Percentiles rank a stretch among this genome's conserved stretches.
phyloP scores from a whole-genome alignment of 805 yeast species.

The Saturnispora sanitii region DNA sequence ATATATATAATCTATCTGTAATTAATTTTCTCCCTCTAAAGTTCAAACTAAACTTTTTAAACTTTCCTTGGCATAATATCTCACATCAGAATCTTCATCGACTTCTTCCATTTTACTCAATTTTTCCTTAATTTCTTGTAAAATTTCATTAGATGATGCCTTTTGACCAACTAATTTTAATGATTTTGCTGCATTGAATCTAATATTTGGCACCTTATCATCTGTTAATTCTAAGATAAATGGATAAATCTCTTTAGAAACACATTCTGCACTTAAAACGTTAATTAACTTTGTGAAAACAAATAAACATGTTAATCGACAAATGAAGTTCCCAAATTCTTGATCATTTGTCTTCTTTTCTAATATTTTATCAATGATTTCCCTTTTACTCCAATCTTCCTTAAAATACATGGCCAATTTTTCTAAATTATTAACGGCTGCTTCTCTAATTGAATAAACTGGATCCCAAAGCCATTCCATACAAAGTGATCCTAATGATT shows the following conservation, averaged over 20 bases:
- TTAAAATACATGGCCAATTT: slow-evolving; percentile 83
- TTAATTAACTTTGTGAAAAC: slow-evolving; percentile 78
- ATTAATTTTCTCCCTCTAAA: background rate
- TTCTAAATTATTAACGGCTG: slow-evolving; percentile 79
- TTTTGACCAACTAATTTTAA: slow-evolving; percentile 52
- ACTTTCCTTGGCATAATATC: slow-evolving; percentile 66
- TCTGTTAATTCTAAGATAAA: slow-evolving; percentile 60
- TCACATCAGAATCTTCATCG: slow-evolving; percentile 83
- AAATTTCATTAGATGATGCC: slow-evolving; percentile 30
- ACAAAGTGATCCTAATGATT: slow-evolving; percentile 81
- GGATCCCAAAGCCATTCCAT: slow-evolving; percentile 99
- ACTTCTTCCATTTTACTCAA: slow-evolving; percentile 57
- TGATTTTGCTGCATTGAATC: slow-evolving; percentile 90
- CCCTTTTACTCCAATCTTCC: slow-evolving; percentile 82
- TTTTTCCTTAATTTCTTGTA: slow-evolving; percentile 50
- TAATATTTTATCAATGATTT: slow-evolving; percentile 70
- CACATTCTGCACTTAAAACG: slow-evolving; percentile 50
- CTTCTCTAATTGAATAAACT: slow-evolving; percentile 91
- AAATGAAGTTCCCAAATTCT: slow-evolving; percentile 60
- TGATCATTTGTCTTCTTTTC: slow-evolving; percentile 29
- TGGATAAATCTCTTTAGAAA: slow-evolving; percentile 63
- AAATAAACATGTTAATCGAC: slow-evolving; percentile 83
- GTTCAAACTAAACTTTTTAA: slow-evolving; percentile 12
- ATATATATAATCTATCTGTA: background rate
- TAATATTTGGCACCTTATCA: slow-evolving; percentile 88